These are phyloP conservation scores for Pisolithus marmoratus DNA, from an alignment of 768 basidiomycete species.

Conservation along the genomic window DNA sequence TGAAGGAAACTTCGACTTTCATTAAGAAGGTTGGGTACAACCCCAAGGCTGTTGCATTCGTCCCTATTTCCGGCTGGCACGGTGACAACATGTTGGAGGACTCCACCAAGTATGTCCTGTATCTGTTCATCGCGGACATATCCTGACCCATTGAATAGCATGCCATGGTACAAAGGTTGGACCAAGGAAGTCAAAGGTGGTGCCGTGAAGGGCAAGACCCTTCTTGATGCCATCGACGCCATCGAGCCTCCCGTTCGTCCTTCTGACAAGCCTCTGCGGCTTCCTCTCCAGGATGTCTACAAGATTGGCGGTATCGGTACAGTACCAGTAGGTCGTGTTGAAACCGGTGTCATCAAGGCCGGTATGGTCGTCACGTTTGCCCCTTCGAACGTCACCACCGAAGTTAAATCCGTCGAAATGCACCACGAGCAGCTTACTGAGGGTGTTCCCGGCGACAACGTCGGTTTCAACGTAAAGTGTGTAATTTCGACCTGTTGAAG, in stretches of 20 bases:
- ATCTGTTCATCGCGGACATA: not conserved
- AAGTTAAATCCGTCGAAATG: conserved; percentile 99
- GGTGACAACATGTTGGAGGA: conserved; percentile 99
- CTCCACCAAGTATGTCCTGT: conserved; percentile 73
- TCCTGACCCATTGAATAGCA: conserved; percentile 44
- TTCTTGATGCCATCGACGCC: conserved; percentile 99
- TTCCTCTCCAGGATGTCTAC: conserved; percentile 99
- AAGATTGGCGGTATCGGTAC: conserved; percentile 99
- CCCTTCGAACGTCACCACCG: conserved; percentile 97
- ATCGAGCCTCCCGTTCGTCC: conserved; percentile 97
- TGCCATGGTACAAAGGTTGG: conserved; percentile 99
- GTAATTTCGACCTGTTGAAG: conserved; percentile 19
- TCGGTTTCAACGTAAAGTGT: conserved; percentile 98
- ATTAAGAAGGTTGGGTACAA: conserved; percentile 99
- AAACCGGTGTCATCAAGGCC: conserved; percentile 99
- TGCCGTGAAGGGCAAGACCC: conserved; percentile 95
- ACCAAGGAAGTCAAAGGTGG: conserved; percentile 93
- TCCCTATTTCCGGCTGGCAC: conserved; percentile 99
- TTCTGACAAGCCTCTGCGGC: conserved; percentile 99
- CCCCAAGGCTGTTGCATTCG: conserved; percentile 97
- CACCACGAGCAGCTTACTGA: conserved; percentile 96
- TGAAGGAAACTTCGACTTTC: conserved; percentile 96
- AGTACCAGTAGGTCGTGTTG: conserved; percentile 99
- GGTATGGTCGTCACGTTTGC: conserved; percentile 99
- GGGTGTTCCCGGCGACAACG: conserved; percentile 98